Evolutionary conservation across 495 filamentous ascomycete genomes (phyloP).

Genomic region (Neurospora sp.): DNA sequence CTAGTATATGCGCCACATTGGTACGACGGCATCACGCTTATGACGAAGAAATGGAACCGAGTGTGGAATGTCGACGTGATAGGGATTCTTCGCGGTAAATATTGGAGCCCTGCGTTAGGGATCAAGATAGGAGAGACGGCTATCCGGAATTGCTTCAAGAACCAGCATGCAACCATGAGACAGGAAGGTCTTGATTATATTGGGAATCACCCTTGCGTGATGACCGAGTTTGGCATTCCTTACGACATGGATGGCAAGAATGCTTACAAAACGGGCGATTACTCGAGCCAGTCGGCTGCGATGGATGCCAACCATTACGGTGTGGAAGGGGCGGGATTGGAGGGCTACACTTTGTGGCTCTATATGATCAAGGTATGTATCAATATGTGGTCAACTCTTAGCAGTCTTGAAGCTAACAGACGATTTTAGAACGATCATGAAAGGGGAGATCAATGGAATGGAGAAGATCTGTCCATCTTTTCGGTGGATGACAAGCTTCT

Average conservation of each 20-base stretch:
- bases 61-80: slow-evolving; percentile 95
- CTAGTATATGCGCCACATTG: slow-evolving; percentile 92
- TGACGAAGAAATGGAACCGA: slow-evolving; percentile 98
- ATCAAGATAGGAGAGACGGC: slow-evolving; percentile 90
- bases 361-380: slow-evolving; percentile 60
- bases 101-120: slow-evolving; percentile 77
- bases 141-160: slow-evolving; percentile 85
- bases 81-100: slow-evolving; percentile 80
- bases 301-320: slow-evolving; percentile 98
- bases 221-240: slow-evolving; percentile 93
- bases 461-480: slow-evolving; percentile 88
- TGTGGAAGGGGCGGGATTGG: slow-evolving; percentile 66
- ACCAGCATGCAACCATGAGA: slow-evolving; percentile 79
- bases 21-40: slow-evolving; percentile 91
- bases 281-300: slow-evolving; percentile 81
- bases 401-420: background rate
- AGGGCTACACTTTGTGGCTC: slow-evolving; percentile 83
- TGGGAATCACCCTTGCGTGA: slow-evolving; percentile 80
- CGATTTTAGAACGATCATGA: slow-evolving; percentile 63
- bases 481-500: slow-evolving; percentile 71
- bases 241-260: slow-evolving; percentile 98
- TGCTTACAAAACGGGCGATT: slow-evolving; percentile 95
- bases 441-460: slow-evolving; percentile 94
- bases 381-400: too few relatives aligned
- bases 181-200: slow-evolving; percentile 86